Evolutionary conservation across 106 monocot species (phyloP), one percentile per base, ranked within the genome.

Genomic region (Iris macrosiphon): DNA sequence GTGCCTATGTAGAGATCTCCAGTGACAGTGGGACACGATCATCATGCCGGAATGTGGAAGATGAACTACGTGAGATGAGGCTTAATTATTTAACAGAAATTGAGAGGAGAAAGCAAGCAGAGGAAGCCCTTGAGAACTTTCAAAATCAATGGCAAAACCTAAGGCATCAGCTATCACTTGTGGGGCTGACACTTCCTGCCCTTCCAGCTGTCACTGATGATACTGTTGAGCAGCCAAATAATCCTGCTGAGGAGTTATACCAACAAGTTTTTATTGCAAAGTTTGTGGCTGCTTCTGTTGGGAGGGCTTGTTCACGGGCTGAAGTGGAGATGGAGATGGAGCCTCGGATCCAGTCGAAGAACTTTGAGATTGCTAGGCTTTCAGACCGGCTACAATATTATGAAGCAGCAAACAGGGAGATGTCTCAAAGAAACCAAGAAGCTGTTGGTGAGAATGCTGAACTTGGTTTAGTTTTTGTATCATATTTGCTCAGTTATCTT

Each of bases 391-490:
- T 84, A 11, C 84, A 72, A 2, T 84, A 79, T 68, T 84, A 84
- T 61, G 84, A 84, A 75, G 75, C 75, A 49, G 75, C 72, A 53
- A 84, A 79, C 31, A 65, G 71, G 50, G 83, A 84, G 51, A 84
- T 84, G 79, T 78, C 74, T 55, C 83, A 75, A 38, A 79, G 79
- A 50, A 84, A 84, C 53, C 84, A 84, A 68, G 79, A 75, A 64
- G 84, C 79, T 55, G 45, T 79, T 20, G 84, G 79, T 79, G 52
- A 67, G 74, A 30, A 32, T 28, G 28, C 21, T 61, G 18, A 22
- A 49, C 27, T 61, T 52, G n/a, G n/a, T n/a, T n/a, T n/a, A n/a
- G n/a, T n/a, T n/a, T n/a, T n/a, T n/a, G n/a, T n/a, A n/a, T n/a
- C n/a, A 18, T 17, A 7, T 4, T 17, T 23, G 16, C 33, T 37